Evolutionary conservation across 495 filamentous ascomycete genomes (phyloP), one percentile per base, ranked within the genome.

Genomic region (Clavariopsis aquatica): DNA sequence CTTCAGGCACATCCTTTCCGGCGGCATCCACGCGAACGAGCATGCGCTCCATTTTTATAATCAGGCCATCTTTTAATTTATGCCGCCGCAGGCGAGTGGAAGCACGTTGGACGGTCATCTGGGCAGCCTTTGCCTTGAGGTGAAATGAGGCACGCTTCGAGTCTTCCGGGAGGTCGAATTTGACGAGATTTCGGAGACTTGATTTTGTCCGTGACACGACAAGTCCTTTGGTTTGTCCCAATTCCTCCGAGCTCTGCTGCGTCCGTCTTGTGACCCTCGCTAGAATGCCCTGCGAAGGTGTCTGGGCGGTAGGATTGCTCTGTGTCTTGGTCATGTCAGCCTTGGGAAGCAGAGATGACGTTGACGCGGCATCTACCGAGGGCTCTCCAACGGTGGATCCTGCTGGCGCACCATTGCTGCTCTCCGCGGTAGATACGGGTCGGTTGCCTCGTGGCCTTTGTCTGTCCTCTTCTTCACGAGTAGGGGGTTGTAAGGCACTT

Each of bases 1-100:
- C 86, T 5, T 78, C 77, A 10, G 86, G 83, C 9, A 90, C 69
- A 0, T 76, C 75, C 62, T 85, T 78, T 20, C 73, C 34, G 0
- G 85, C 83, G 34, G 79, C 74, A 64, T 91, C 88, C 15, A 89
- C 79, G 12, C 84, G 80, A 9, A 91, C 83, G 12, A 91, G 81
- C 88, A 91, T 91, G 41, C 81, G 87, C 69, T 90, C 87, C 71
- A 87, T 86, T 71, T 90, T 90, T 59, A 89, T 72, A 41, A 91
- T 84, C 66, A 88, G 84, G 2, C 88, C 88, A 52, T 84, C 80
- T 55, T 82, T 76, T 5, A 79, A 34, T 57, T 71, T 73, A 31
- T 57, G 58, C 17, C 68, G 67, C 31, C 63, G 54, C 28, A 74
- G 36, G 26, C 52, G 68, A n/a, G 58, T 65, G 22, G 69, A 69